Percentiles rank a stretch among this genome's conserved stretches.
Evolutionary conservation across 306 rosid genomes (phyloP).

Genomic region (Malus sieversii): DNA sequence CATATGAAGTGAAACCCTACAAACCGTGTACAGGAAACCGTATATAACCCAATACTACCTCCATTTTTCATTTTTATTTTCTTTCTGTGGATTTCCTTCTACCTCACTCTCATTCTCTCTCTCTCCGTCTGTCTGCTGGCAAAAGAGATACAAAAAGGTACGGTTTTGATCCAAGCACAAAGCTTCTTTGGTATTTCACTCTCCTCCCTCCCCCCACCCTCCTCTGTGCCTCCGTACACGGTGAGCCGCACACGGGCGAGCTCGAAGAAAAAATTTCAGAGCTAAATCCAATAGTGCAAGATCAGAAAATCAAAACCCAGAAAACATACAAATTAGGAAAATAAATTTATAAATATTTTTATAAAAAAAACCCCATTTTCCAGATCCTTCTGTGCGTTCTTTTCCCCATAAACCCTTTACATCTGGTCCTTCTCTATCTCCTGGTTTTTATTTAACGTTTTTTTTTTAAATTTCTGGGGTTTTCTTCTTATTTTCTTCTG

Average conservation of each 20-base stretch:
- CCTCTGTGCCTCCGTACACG: constrained; percentile 5
- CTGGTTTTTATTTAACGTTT: neutral
- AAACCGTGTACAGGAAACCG: constrained; percentile 10
- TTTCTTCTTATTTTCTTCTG: neutral
- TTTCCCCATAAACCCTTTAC: constrained; percentile 4
- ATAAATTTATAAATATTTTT: neutral
- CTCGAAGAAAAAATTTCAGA: neutral
- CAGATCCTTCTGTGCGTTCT: constrained; percentile 4
- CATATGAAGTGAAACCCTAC: neutral
- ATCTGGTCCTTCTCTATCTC: neutral
- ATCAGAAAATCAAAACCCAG: constrained; percentile 10
- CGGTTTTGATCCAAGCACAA: constrained; percentile 28
- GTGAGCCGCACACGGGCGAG: no score
- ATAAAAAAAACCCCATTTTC: neutral
- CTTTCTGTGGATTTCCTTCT: neutral
- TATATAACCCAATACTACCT: neutral
- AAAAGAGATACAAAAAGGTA: constrained; percentile 23
- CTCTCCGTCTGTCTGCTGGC: constrained; percentile 1
- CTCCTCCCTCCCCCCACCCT: constrained; percentile 6
- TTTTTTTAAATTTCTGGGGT: neutral
- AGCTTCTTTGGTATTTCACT: neutral
- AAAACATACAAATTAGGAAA: neutral
- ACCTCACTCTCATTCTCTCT: constrained; percentile 1
- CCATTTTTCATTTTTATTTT: neutral
- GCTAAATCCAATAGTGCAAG: neutral